These are phyloP conservation scores for Lantana camara DNA, from an alignment of 257 asterid species.

Conservation along the genomic window DNA sequence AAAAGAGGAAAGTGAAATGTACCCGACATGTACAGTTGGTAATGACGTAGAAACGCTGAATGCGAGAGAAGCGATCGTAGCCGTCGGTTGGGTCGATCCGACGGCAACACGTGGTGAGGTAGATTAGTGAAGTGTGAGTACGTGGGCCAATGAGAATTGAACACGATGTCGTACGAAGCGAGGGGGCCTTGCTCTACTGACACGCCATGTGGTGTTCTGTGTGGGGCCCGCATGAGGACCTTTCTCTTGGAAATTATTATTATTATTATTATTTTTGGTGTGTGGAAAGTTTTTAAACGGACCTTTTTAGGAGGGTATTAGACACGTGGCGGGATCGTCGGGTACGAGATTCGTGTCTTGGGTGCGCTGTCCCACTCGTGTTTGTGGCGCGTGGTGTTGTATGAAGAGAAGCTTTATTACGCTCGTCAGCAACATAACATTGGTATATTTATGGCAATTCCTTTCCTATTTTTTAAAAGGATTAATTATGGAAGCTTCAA, in stretches of 20 bases:
- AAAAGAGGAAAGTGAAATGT: conserved; percentile 25
- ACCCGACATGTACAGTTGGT: conserved; percentile 46
- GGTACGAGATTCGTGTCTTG: conserved; percentile 29
- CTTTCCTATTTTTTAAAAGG: too few species aligned
- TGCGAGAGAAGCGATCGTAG: conserved; percentile 15
- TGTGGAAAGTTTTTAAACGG: not conserved
- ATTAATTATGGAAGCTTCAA: too few species aligned
- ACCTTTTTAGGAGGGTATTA: conserved; percentile 26
- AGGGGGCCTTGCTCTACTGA: conserved; percentile 36
- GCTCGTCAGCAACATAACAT: too few species aligned
- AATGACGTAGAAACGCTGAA: conserved; percentile 40
- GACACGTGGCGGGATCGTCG: conserved; percentile 54
- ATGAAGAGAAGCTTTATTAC: not conserved
- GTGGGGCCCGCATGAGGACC: conserved; percentile 36
- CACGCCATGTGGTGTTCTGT: conserved; percentile 42
- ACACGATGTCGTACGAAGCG: conserved; percentile 2
- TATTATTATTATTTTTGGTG: not conserved
- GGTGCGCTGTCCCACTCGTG: conserved; percentile 18
- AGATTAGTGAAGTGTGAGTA: not conserved
- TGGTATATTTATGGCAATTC: too few species aligned
- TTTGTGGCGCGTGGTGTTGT: conserved; percentile 10
- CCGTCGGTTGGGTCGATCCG: conserved; percentile 23
- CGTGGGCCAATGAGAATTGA: conserved; percentile 55
- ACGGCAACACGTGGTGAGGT: conserved; percentile 39
- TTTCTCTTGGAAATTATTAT: too few species aligned